A percentile compares a stretch with the other conserved stretches of the same genome.
phyloP scores from a whole-genome alignment of 768 basidiomycete species.

The Phylloporus sp. region DNA sequence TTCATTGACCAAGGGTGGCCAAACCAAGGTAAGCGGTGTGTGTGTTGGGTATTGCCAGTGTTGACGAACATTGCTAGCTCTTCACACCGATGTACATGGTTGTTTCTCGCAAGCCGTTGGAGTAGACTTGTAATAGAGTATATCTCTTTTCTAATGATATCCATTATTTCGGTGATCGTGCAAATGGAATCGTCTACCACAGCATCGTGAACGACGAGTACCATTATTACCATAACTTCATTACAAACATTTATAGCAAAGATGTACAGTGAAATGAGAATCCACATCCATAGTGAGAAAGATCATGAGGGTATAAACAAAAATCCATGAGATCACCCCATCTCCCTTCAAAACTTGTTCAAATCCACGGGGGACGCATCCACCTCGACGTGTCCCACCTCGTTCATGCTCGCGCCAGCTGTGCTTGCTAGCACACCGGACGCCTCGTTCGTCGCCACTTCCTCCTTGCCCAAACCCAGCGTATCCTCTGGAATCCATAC shows the following conservation, averaged over 20 bases:
- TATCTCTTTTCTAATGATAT: background rate
- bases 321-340: background rate
- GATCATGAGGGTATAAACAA: background rate
- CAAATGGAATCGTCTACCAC: no score
- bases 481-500: slow-evolving; percentile 84
- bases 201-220: background rate
- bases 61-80: slow-evolving; percentile 42
- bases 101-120: slow-evolving; percentile 50
- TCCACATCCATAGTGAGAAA: background rate
- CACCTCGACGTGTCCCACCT: slow-evolving; percentile 50
- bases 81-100: slow-evolving; percentile 88
- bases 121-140: slow-evolving; percentile 1
- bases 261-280: background rate
- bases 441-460: slow-evolving; percentile 52
- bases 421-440: slow-evolving; percentile 49
- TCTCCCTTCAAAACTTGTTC: slow-evolving; percentile 23
- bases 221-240: background rate
- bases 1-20: slow-evolving; percentile 79
- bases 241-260: slow-evolving; percentile 3
- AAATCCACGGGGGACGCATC: slow-evolving; percentile 23
- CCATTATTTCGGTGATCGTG: background rate
- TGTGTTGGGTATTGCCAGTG: background rate
- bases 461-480: slow-evolving; percentile 49
- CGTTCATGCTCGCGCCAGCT: slow-evolving; percentile 55
- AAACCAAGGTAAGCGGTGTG: slow-evolving; percentile 64